Conservation (phyloP, 345 rosid genomes). For the Mallotus nudiflorus region DNA sequence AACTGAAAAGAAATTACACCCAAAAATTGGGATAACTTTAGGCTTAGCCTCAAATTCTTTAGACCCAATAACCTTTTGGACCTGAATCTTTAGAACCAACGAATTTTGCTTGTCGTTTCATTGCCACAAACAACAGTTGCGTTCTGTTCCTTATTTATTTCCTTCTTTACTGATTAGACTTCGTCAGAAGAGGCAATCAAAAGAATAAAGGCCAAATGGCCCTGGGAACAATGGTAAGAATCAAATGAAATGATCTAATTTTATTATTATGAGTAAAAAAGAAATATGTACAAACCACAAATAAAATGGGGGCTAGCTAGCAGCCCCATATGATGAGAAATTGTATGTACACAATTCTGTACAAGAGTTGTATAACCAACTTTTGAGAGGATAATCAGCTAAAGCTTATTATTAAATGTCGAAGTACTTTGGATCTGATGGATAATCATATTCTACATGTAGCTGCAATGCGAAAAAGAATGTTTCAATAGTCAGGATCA, state of each 20-base stretch:
- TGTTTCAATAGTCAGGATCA: background rate
- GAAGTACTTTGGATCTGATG: slow-evolving; percentile 28
- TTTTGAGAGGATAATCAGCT: background rate
- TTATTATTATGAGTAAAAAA: background rate
- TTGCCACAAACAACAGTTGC: too few relatives aligned
- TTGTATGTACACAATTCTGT: slow-evolving; percentile 26
- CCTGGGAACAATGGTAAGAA: background rate
- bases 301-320: background rate
- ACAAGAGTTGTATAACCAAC: slow-evolving; percentile 20
- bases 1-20: background rate
- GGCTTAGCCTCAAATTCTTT: too few relatives aligned
- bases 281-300: slow-evolving; percentile 19
- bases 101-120: too few relatives aligned
- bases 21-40: too few relatives aligned
- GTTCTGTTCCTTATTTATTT: too few relatives aligned
- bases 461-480: slow-evolving; percentile 20
- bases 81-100: too few relatives aligned
- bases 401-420: slow-evolving; percentile 22
- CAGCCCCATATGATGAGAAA: slow-evolving; percentile 10
- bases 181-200: too few relatives aligned
- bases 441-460: slow-evolving; percentile 27
- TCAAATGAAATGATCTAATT: slow-evolving; percentile 15
- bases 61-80: too few relatives aligned
- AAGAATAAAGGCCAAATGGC: background rate
- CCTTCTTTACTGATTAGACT: too few relatives aligned